Evolutionary conservation across 352 stramenopile genomes (phyloP).

Genomic region (Phytophthora multivora): DNA sequence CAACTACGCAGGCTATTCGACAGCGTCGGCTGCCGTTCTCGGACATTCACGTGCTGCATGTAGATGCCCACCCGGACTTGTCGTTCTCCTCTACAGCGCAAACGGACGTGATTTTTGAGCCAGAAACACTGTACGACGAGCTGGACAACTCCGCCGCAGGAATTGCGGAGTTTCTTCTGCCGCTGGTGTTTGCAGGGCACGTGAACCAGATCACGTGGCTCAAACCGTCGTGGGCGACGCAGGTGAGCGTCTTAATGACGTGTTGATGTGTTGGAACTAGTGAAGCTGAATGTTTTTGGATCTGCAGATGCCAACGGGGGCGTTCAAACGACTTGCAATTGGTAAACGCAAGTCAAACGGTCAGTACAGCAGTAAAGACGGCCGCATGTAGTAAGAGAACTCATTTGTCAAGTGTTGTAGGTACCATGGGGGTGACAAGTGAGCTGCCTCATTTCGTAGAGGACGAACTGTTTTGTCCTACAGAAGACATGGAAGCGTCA

Average conservation of each 20-base stretch:
- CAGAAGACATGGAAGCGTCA: slow-evolving; percentile 34
- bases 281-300: background rate
- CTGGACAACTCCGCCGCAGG: slow-evolving; percentile 69
- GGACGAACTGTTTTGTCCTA: slow-evolving; percentile 60
- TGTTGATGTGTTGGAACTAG: background rate
- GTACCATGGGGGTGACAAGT: slow-evolving; percentile 57
- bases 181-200: slow-evolving; percentile 79
- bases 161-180: slow-evolving; percentile 88
- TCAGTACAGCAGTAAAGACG: slow-evolving; percentile 13
- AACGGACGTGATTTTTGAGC: slow-evolving; percentile 60
- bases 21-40: slow-evolving; percentile 67
- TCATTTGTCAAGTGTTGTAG: slow-evolving; percentile 13
- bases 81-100: slow-evolving; percentile 60
- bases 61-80: slow-evolving; percentile 88
- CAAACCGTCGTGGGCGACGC: slow-evolving; percentile 77
- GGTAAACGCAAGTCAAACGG: slow-evolving; percentile 45
- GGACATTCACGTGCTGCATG: slow-evolving; percentile 74
- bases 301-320: slow-evolving; percentile 43
- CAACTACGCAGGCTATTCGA: slow-evolving; percentile 62
- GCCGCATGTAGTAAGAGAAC: background rate
- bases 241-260: slow-evolving; percentile 35
- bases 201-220: slow-evolving; percentile 81
- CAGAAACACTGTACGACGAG: slow-evolving; percentile 71
- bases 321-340: slow-evolving; percentile 39
- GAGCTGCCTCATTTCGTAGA: slow-evolving; percentile 74